Base-by-base conservation (phyloP, 2,329 filamentous ascomycete species). In the Fusarium tanahbumbuense region DNA sequence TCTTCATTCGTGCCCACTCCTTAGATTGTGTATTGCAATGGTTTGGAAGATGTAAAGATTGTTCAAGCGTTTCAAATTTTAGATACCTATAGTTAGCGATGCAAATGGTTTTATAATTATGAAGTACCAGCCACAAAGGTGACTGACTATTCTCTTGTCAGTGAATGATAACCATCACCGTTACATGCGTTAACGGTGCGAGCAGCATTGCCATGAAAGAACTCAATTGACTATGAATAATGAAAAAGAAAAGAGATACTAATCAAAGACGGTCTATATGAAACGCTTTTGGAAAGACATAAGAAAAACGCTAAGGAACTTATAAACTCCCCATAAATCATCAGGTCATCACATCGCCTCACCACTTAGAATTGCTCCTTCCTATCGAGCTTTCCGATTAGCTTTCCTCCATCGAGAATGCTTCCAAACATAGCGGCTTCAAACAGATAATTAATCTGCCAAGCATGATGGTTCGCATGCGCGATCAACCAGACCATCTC, bases 401-500 rank as follows among this genome's bases (percentile, higher is more conserved):
- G 37, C 22, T 67, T 64, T 8, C 76, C 76, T 0, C 73, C 73
- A 27, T 78, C 76, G 4, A 78, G 70, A 27, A 78, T 73, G 13
- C 76, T 78, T 18, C 76, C 76, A 70, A 78, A 78, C 76, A 78
- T 78, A 45, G 76, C 76, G 6, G 76, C 76, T 52, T 78, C 76
- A 15, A 78, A 78, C 11, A 78, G 25, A 16, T 73, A 70, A 32
- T 78, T 78, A 4, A 78, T 67, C 48, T 78, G 76, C 76, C 76
- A 78, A 28, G 76, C 76, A 5, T 73, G 71, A 8, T 72, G 68
- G 44, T 64, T 72, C 1, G 71, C 71, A 52, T 73, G 71, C 3
- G 71, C 71, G 53, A 73, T 73, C 7, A 73, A 10, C 71, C 71
- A 73, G 2, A 73, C 71, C 71, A 73, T 73, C 47, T 73, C 71